Evolutionary conservation across 495 filamentous ascomycete genomes (phyloP), one percentile per base, ranked within the genome.

Genomic region (Astrothelium subdiscretum): DNA sequence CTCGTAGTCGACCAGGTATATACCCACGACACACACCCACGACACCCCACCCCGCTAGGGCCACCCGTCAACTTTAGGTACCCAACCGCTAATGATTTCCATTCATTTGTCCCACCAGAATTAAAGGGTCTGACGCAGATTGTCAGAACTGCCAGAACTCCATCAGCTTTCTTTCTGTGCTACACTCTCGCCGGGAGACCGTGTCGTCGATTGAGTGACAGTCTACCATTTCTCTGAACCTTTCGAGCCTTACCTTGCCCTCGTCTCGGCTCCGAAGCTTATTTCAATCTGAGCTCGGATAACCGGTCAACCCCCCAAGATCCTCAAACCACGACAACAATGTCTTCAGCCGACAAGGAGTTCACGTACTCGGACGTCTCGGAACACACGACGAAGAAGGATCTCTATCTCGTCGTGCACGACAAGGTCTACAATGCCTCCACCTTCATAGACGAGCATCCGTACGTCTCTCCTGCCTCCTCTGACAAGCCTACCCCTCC

Each of bases 391-490:
- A 86, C 84, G 72, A 97, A 97, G 86, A 97, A 97, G 84, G 91
- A 97, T 72, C 81, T 96, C 57, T 95, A 83, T 78, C 67, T 97
- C 65, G 87, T 97, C 62, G 82, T 97, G 70, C 90, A 97, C 80
- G 92, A 97, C 76, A 92, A 95, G 79, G 87, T 99, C 76, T 99
- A 97, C 83, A 85, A 96, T 73, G 74, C 80, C 68, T 81, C 82
- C 66, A 88, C 83, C 72, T 99, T 99, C 78, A 80, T 97, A 62
- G 92, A 97, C 74, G 95, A 99, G 85, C 95, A 99, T 78, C 95
- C 95, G 92, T 98, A 90, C 76, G 94, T 92, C n/a, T n/a, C n/a
- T n/a, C n/a, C n/a, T n/a, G n/a, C n/a, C n/a, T n/a, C n/a, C n/a
- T n/a, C n/a, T n/a, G n/a, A n/a, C 32, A 52, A 58, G 62, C 59